Percentiles rank a stretch among this genome's conserved stretches.
phyloP scores from a whole-genome alignment of 441 rosid species.

The California macrophylla region DNA sequence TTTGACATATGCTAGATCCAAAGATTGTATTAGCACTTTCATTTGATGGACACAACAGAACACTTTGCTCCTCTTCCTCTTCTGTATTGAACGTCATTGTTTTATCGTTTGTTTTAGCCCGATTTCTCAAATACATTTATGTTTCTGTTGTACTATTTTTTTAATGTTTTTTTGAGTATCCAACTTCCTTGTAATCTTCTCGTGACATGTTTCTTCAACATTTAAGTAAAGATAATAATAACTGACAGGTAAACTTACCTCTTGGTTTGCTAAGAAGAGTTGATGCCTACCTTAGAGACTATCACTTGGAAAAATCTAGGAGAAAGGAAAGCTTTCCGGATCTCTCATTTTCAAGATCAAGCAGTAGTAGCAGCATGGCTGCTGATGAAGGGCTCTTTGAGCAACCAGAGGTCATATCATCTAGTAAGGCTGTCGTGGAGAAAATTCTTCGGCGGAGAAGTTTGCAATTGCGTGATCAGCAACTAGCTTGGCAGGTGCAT shows the following conservation, averaged over 20 bases:
- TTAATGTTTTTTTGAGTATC: neutral
- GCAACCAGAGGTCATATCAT: conserved; percentile 40
- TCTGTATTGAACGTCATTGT: neutral
- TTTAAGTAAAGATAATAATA: conserved; percentile 9
- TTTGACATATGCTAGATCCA: neutral
- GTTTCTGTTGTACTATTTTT: neutral
- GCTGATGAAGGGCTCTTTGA: conserved; percentile 32
- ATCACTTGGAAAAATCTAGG: conserved; percentile 61
- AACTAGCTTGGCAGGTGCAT: conserved; percentile 73
- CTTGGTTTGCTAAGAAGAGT: conserved; percentile 86
- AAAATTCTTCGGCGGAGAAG: conserved; percentile 83
- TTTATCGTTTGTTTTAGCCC: neutral
- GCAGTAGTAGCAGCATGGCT: conserved; percentile 28
- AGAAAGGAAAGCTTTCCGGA: conserved; percentile 36
- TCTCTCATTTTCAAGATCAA: conserved; percentile 6
- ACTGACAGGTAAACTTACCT: conserved; percentile 65
- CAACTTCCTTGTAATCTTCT: neutral
- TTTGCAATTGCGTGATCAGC: conserved; percentile 81
- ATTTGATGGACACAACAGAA: neutral
- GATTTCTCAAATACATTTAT: neutral
- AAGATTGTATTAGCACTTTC: neutral
- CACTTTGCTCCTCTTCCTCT: neutral
- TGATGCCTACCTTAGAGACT: conserved; percentile 81
- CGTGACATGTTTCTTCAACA: conserved; percentile 5
- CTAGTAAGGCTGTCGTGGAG: conserved; percentile 81